A percentile compares a stretch with the other conserved stretches of the same genome.
These are phyloP conservation scores for Phragmites australis DNA, from an alignment of 176 grass and related monocot genomes.

Conservation along the genomic window DNA sequence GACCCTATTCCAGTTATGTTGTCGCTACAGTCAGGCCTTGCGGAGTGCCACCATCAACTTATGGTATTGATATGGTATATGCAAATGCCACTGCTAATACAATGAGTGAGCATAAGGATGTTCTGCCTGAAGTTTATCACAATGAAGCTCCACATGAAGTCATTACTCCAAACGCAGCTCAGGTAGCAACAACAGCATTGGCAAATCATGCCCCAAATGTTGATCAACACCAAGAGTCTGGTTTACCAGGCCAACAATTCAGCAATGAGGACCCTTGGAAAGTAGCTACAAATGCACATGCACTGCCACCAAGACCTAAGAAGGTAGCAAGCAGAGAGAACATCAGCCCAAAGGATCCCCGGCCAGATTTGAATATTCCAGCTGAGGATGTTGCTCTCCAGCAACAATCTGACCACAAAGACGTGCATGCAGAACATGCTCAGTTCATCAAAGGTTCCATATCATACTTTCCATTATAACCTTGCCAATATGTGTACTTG, in stretches of 20 bases:
- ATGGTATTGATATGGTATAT: constrained; percentile 62
- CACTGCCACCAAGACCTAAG: constrained; percentile 77
- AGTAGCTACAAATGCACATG: constrained; percentile 41
- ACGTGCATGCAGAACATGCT: constrained; percentile 41
- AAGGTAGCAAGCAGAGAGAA: constrained; percentile 75
- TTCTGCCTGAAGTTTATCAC: constrained; percentile 43
- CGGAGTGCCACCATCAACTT: constrained; percentile 42
- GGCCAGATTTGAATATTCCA: constrained; percentile 67
- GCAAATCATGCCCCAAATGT: constrained; percentile 38
- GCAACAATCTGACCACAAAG: constrained; percentile 42
- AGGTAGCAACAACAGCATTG: constrained; percentile 45
- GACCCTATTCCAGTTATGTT: constrained; percentile 59
- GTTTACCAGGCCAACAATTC: constrained; percentile 55
- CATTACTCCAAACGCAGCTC: constrained; percentile 28
- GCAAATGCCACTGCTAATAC: constrained; percentile 48
- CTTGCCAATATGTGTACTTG: constrained; percentile 7
- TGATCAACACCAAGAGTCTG: constrained; percentile 54
- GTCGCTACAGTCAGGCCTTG: constrained; percentile 46
- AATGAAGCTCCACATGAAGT: constrained; percentile 50
- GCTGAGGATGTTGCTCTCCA: constrained; percentile 50
- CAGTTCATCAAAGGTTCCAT: constrained; percentile 56
- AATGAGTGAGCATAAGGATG: constrained; percentile 54
- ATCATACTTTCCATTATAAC: constrained; percentile 13
- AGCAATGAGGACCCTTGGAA: constrained; percentile 46
- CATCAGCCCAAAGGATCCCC: constrained; percentile 59